phyloP scores from a whole-genome alignment of 169 alveolate species.

The Blepharisma undulans region DNA sequence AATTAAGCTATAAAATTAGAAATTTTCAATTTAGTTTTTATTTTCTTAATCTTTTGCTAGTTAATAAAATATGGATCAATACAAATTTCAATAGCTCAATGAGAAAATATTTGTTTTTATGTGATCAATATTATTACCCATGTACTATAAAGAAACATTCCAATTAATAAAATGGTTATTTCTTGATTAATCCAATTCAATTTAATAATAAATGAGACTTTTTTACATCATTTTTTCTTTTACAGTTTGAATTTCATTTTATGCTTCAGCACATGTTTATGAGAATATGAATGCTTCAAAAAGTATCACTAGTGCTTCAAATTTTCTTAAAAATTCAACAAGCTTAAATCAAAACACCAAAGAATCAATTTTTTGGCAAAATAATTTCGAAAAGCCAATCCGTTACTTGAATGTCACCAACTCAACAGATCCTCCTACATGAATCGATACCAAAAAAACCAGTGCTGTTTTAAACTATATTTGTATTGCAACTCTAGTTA shows the following conservation, averaged over 20 bases:
- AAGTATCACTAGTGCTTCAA: neutral
- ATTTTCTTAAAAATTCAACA: neutral
- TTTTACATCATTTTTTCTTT: too few species aligned
- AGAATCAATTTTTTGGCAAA: neutral
- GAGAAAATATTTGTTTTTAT: too few species aligned
- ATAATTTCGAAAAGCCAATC: neutral
- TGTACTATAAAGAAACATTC: too few species aligned
- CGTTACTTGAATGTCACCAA: neutral
- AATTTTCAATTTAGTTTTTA: too few species aligned
- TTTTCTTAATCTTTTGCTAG: too few species aligned
- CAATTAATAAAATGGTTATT: too few species aligned
- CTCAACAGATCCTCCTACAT: neutral
- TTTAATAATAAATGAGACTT: neutral
- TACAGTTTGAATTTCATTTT: neutral
- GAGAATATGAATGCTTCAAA: neutral
- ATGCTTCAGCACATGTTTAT: neutral
- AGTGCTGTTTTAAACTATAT: neutral
- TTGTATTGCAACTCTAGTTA: neutral
- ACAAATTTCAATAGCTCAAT: too few species aligned
- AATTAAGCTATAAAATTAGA: too few species aligned
- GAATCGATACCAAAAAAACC: neutral
- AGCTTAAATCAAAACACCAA: neutral
- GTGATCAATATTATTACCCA: too few species aligned
- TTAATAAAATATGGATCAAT: too few species aligned
- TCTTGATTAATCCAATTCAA: too few species aligned